Percentiles rank a stretch among this genome's conserved stretches.
Conservation (phyloP, 371 early-diverging fungal species). For the Mortierella sp. region DNA sequence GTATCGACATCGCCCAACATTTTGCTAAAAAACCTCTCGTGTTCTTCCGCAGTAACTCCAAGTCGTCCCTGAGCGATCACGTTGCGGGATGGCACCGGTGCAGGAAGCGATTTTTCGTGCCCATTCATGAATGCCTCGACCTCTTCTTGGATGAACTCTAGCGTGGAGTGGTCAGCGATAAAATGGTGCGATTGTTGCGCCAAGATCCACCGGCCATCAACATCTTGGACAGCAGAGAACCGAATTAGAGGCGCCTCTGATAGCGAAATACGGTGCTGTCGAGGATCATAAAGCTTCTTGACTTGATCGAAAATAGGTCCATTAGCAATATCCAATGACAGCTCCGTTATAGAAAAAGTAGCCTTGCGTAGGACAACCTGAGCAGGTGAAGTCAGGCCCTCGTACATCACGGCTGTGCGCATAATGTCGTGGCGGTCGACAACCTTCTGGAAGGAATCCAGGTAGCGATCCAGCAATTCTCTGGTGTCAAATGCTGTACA, state of each 20-base stretch:
- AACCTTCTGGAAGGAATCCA: constrained; percentile 17
- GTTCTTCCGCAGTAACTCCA: neutral
- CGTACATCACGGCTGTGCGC: constrained; percentile 17
- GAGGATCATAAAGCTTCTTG: neutral
- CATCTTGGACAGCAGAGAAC: neutral
- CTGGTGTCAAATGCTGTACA: constrained; percentile 2
- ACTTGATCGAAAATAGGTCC: constrained; percentile 21
- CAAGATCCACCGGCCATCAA: constrained; percentile 14
- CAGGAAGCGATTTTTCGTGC: constrained; percentile 6
- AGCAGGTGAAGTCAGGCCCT: constrained; percentile 14
- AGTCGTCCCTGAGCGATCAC: constrained; percentile 21
- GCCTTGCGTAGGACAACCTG: constrained; percentile 23
- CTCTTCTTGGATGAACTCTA: constrained; percentile 13
- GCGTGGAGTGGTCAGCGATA: constrained; percentile 22
- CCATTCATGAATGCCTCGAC: constrained; percentile 20
- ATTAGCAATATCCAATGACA: constrained; percentile 11
- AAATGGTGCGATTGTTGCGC: constrained; percentile 20
- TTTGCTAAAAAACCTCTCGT: constrained; percentile 13
- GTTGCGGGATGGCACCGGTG: constrained; percentile 26
- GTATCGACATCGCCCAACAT: constrained; percentile 26
- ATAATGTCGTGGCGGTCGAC: constrained; percentile 22
- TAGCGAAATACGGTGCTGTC: neutral
- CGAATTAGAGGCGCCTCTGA: no score
- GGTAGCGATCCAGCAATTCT: constrained; percentile 19
- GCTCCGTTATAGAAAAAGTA: neutral